A percentile compares a stretch with the other conserved stretches of the same genome.
Conservation (phyloP, 2,329 filamentous ascomycete species). For the Hymenoscyphus occultus region DNA sequence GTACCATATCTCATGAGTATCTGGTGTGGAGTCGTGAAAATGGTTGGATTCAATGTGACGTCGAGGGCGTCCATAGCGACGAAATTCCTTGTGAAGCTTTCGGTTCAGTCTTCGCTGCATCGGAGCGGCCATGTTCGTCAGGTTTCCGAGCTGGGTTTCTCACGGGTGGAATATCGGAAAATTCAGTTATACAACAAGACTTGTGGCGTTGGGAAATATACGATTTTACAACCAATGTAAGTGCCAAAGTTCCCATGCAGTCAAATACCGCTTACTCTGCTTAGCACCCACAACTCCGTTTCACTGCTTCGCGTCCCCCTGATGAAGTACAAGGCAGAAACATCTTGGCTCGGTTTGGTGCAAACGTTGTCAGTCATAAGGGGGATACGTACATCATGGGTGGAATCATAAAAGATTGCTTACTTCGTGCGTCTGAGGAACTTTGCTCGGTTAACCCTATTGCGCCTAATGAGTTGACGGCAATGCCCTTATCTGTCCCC, state of each 20-base stretch:
- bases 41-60: slow-evolving; percentile 33
- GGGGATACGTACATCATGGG: slow-evolving; percentile 41
- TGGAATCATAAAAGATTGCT: slow-evolving; percentile 42
- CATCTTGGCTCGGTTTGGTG: slow-evolving; percentile 42
- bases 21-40: slow-evolving; percentile 32
- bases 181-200: slow-evolving; percentile 61
- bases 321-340: background rate
- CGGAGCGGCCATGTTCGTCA: background rate
- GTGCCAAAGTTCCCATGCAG: background rate
- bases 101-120: slow-evolving; percentile 26
- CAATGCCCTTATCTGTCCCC: background rate
- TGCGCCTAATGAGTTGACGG: slow-evolving; percentile 9
- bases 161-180: slow-evolving; percentile 65
- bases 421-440: slow-evolving; percentile 50
- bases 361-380: slow-evolving; percentile 37
- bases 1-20: slow-evolving; percentile 22
- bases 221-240: slow-evolving; percentile 21
- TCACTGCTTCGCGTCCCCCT: slow-evolving; percentile 15
- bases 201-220: slow-evolving; percentile 63
- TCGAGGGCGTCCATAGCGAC: slow-evolving; percentile 8
- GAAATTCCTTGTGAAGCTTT: slow-evolving; percentile 21
- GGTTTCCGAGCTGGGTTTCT: slow-evolving; percentile 53
- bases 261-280: background rate
- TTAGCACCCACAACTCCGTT: slow-evolving; percentile 35
- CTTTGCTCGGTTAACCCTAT: slow-evolving; percentile 36